phyloP scores from a whole-genome alignment of 1,139 yeast species.

The Sugiyamaella grinbergsii region DNA sequence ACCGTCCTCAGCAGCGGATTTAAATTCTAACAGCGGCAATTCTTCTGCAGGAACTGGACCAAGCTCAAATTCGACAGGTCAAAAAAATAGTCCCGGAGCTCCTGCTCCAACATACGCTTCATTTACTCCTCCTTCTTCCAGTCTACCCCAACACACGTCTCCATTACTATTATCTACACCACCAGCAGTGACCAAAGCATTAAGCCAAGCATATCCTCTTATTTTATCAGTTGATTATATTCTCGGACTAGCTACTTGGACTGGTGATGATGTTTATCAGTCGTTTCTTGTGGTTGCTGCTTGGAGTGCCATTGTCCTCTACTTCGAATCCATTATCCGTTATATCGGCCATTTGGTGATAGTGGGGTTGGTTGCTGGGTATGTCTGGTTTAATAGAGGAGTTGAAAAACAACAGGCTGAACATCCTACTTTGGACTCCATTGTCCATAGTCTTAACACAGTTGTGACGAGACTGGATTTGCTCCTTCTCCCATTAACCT shows the following conservation, averaged over 20 bases:
- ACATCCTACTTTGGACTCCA: slow-evolving; percentile 85
- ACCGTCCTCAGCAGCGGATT: slow-evolving; percentile 17
- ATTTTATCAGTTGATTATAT: slow-evolving; percentile 68
- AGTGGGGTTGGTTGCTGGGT: slow-evolving; percentile 66
- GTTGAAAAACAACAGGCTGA: slow-evolving; percentile 53
- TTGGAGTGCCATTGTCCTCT: slow-evolving; percentile 63
- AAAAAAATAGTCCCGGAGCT: slow-evolving; percentile 4
- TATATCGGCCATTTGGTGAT: slow-evolving; percentile 80
- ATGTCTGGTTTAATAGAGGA: slow-evolving; percentile 52
- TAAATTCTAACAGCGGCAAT: slow-evolving; percentile 8
- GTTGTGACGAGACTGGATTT: slow-evolving; percentile 77
- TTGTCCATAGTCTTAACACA: slow-evolving; percentile 76
- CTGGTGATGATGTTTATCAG: slow-evolving; percentile 80
- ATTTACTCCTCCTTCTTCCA: slow-evolving; percentile 39
- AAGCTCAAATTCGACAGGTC: slow-evolving; percentile 5
- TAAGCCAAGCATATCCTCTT: slow-evolving; percentile 82
- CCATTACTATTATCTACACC: slow-evolving; percentile 62
- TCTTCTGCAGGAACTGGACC: slow-evolving; percentile 11
- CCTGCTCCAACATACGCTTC: slow-evolving; percentile 37
- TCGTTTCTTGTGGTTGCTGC: slow-evolving; percentile 63
- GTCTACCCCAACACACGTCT: slow-evolving; percentile 43
- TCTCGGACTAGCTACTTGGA: slow-evolving; percentile 84
- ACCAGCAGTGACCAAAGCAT: slow-evolving; percentile 82
- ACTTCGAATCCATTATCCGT: slow-evolving; percentile 69
- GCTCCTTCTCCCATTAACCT: slow-evolving; percentile 73